These are phyloP conservation scores for Ceratocystis alfenasii DNA, from an alignment of 2,329 filamentous ascomycete species.

Conservation along the genomic window DNA sequence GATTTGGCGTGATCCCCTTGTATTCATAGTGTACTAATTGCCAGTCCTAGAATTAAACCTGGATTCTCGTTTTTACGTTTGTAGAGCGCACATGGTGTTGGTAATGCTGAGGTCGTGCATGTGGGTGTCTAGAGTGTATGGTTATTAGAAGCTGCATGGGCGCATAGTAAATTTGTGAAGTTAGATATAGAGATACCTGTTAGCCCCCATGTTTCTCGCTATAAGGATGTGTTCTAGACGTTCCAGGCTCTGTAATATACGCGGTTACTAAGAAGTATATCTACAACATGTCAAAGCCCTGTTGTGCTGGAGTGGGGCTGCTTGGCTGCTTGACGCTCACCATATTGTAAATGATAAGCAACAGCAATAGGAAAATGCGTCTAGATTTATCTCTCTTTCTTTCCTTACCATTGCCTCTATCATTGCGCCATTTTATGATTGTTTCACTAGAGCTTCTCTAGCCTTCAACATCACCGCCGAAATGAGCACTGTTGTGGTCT, in stretches of 20 bases:
- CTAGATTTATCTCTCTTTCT: background rate
- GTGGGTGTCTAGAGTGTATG: background rate
- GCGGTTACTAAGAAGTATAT: background rate
- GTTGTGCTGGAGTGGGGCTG: background rate
- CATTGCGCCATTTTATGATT: too few species aligned
- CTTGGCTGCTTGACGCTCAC: background rate
- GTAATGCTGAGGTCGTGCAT: background rate
- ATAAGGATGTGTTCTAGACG: background rate
- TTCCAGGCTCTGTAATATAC: background rate
- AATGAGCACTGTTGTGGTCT: background rate
- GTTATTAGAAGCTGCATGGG: background rate
- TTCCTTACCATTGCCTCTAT: too few species aligned
- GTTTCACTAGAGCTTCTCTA: too few species aligned
- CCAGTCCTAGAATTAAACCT: background rate
- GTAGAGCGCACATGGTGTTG: background rate
- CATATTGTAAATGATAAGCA: background rate
- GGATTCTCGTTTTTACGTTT: background rate
- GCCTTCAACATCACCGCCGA: background rate
- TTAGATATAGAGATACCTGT: too few species aligned
- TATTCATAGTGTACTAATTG: conserved; percentile 8
- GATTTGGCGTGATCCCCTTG: background rate
- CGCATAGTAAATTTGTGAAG: background rate
- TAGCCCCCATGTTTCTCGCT: background rate
- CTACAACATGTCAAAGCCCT: background rate
- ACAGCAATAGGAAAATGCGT: background rate